Evolutionary conservation across 139 green algal species (phyloP).

Genomic region (Tetradesmus lagerheimii): DNA sequence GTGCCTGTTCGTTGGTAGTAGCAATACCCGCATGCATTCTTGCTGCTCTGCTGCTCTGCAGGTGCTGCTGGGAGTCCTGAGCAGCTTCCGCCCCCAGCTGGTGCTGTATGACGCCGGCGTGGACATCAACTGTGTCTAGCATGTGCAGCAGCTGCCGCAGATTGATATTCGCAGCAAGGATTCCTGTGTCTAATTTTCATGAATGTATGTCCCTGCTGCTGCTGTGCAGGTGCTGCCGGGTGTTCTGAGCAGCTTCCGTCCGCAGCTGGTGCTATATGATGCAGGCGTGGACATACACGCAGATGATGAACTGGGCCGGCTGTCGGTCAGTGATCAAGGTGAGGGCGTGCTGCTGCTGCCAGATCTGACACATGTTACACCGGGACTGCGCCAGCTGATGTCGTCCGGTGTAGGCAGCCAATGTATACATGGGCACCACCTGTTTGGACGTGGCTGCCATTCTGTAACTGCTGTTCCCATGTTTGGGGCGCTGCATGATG

Average conservation of each 20-base stretch:
- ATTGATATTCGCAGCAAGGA: no score
- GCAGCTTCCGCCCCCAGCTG: conserved; percentile 76
- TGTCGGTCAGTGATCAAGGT: conserved; percentile 74
- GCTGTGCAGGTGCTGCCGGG: conserved; percentile 55
- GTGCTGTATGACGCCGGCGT: conserved; percentile 93
- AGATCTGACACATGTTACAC: no score
- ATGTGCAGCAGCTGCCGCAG: neutral
- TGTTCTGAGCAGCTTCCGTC: conserved; percentile 69
- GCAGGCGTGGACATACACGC: conserved; percentile 86
- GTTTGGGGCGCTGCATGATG: no score
- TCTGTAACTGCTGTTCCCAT: no score
- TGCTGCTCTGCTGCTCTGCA: conserved; percentile 17
- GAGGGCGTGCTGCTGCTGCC: neutral
- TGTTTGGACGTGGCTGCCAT: no score
- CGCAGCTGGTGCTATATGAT: conserved; percentile 92
- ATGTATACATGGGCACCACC: no score
- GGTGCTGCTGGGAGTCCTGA: conserved; percentile 66
- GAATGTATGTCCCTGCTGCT: neutral
- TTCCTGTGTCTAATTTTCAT: no score
- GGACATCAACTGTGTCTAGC: no score
- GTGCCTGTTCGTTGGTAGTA: no score
- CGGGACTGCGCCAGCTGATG: no score
- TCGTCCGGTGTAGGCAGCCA: no score
- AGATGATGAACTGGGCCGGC: conserved; percentile 80
- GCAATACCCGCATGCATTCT: no score